phyloP scores from a whole-genome alignment of 768 basidiomycete genomes.

The Porpolomopsis calyptriformis region DNA sequence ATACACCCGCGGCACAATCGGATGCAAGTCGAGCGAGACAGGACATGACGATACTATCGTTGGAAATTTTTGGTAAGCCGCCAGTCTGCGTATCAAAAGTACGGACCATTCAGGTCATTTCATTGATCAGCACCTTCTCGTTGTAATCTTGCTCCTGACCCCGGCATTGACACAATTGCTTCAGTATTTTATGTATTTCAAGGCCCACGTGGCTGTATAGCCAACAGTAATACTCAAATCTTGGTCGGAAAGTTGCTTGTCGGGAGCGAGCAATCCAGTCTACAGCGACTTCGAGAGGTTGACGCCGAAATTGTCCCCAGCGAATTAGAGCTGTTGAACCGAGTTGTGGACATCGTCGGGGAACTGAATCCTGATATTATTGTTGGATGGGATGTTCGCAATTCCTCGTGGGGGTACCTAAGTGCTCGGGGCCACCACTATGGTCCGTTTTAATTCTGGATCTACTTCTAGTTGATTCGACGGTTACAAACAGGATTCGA shows the following conservation, averaged over 20 bases:
- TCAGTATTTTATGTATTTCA: slow-evolving; percentile 72
- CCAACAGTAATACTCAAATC: slow-evolving; percentile 13
- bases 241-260: slow-evolving; percentile 46
- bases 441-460: slow-evolving; percentile 30
- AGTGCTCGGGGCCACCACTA: slow-evolving; percentile 50
- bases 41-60: slow-evolving; percentile 66
- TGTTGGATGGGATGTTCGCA: slow-evolving; percentile 86
- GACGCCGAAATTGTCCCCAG: slow-evolving; percentile 43
- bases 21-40: slow-evolving; percentile 43
- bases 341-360: slow-evolving; percentile 58
- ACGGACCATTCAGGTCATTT: neutral
- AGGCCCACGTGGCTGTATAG: slow-evolving; percentile 27
- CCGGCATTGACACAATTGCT: slow-evolving; percentile 51
- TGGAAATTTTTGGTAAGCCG: slow-evolving; percentile 75
- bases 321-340: slow-evolving; percentile 78
- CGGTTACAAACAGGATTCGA: slow-evolving; percentile 47
- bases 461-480: slow-evolving; percentile 34
- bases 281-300: slow-evolving; percentile 32
- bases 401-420: slow-evolving; percentile 85
- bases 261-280: slow-evolving; percentile 27
- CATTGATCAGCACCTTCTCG: slow-evolving; percentile 44
- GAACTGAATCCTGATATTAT: slow-evolving; percentile 86
- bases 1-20: slow-evolving; percentile 30
- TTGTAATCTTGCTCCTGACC: slow-evolving; percentile 50
- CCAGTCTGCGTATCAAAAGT: neutral